Evolutionary conservation across 2,329 filamentous ascomycete genomes (phyloP), one percentile per base, ranked within the genome.

Genomic region (Scedosporium boydii): DNA sequence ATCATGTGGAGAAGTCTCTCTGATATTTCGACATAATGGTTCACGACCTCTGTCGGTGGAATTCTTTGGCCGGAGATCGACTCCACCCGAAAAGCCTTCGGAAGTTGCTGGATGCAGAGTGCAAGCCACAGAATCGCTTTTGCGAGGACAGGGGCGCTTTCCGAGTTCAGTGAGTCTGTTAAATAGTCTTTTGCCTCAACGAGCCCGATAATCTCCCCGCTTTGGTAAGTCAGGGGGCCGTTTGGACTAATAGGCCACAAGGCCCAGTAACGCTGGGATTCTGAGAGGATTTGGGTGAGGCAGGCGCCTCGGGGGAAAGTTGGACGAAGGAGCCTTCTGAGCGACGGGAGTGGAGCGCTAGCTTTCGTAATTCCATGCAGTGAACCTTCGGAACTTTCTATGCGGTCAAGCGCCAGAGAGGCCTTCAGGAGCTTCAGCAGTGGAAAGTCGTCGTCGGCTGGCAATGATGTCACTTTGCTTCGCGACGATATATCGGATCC

Each of bases 151-250:
- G 44, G 18, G 2, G 44, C 16, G 10, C 18, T 48, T n/a, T 48
- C 44, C 44, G 44, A 48, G 18, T 48, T 48, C 5, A 48, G 44
- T 7, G 44, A 48, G 44, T 48, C 44, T 16, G 18, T 18, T 9
- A 48, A 6, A 21, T 48, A 48, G 44, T 48, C 44, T 7, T 48
- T 48, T 7, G 44, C 44, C 44, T 48, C 18, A 2, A 18, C n/a
- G 44, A 48, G n/a, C 5, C 18, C n/a, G 16, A 21, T n/a, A 18
- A 21, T 48, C 44, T 48, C 44, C n/a, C 6, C 44, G n/a, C n/a
- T 48, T 3, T 48, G 14, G 14, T 76, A 75, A 62, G 78, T 77
- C 58, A 81, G 77, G 61, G 82, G 80, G 61, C 82, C 77, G 12
- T 74, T 73, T 12, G 79, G 76, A 72, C 16, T 76, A 56, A 72